Percentiles rank a stretch among this genome's conserved stretches.
Evolutionary conservation across 768 basidiomycete species (phyloP).

Genomic region (button mushroom (Agaricus bisporus)): DNA sequence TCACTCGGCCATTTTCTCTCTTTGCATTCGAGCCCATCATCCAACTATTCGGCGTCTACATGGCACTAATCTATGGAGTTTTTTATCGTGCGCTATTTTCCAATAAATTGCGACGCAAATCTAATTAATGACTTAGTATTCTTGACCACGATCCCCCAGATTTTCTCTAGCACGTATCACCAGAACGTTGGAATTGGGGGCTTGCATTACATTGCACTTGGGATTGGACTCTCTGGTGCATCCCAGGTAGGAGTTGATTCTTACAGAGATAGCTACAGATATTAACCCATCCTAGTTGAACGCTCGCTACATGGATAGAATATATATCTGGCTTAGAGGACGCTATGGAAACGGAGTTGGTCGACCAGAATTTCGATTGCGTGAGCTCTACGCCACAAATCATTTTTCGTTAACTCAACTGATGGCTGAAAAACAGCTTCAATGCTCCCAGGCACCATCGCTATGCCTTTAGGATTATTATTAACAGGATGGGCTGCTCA

Average conservation of each 20-base stretch:
- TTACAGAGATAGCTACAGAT: background rate
- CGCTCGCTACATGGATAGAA: slow-evolving; percentile 47
- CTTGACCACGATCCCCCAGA: slow-evolving; percentile 56
- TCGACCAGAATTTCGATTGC: slow-evolving; percentile 45
- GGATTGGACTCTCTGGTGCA: slow-evolving; percentile 48
- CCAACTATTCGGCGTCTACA: slow-evolving; percentile 60
- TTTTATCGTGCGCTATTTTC: slow-evolving; percentile 41
- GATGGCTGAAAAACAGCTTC: slow-evolving; percentile 31
- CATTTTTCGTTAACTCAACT: slow-evolving; percentile 4
- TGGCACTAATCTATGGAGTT: slow-evolving; percentile 63
- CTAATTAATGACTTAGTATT: slow-evolving; percentile 41
- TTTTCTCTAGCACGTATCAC: slow-evolving; percentile 50
- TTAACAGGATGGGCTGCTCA: slow-evolving; percentile 69
- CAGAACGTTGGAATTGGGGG: slow-evolving; percentile 54
- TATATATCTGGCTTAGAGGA: slow-evolving; percentile 44
- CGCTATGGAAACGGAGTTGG: slow-evolving; percentile 40
- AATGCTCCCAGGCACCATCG: slow-evolving; percentile 51
- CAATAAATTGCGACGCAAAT: background rate
- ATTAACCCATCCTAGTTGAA: slow-evolving; percentile 24
- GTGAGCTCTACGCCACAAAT: slow-evolving; percentile 22
- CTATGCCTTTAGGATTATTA: slow-evolving; percentile 63
- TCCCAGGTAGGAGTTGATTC: slow-evolving; percentile 27
- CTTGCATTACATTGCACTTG: slow-evolving; percentile 67
- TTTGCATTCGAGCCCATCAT: slow-evolving; percentile 59
- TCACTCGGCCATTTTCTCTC: slow-evolving; percentile 64